phyloP scores from a whole-genome alignment of 805 yeast species.

The Pichia sporocuriosa region DNA sequence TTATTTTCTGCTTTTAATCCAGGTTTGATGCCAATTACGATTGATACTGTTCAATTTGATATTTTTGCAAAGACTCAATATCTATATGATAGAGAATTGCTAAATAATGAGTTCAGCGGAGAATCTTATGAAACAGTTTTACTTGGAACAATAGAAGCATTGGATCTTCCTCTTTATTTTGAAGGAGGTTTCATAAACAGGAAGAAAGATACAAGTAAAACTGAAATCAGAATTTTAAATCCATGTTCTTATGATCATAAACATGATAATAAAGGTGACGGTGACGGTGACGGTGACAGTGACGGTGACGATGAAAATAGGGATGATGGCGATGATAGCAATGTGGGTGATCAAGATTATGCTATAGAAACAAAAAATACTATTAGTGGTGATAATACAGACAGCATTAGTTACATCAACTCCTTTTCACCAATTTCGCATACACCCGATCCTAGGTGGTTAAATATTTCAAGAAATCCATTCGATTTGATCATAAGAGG shows the following conservation, averaged over 20 bases:
- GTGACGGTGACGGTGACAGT: conserved; percentile 8
- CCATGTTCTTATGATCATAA: conserved; percentile 50
- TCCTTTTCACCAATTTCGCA: conserved; percentile 4
- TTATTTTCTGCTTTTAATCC: conserved; percentile 80
- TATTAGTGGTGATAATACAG: not conserved
- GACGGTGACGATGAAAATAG: conserved; percentile 5
- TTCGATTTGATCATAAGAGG: conserved; percentile 85
- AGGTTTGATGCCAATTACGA: conserved; percentile 63
- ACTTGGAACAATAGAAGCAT: conserved; percentile 56
- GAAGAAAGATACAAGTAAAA: conserved; percentile 49
- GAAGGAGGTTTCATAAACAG: conserved; percentile 72
- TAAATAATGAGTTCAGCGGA: too few species aligned
- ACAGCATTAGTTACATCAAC: not conserved
- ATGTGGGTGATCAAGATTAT: conserved; percentile 9
- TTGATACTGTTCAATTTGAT: conserved; percentile 68
- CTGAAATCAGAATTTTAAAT: conserved; percentile 61
- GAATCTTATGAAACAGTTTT: conserved; percentile 47
- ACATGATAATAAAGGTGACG: conserved; percentile 7
- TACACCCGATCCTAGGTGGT: conserved; percentile 53
- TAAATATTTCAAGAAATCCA: conserved; percentile 63
- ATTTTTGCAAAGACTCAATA: conserved; percentile 72
- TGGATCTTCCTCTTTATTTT: conserved; percentile 71
- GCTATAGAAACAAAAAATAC: not conserved
- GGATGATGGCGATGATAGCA: conserved; percentile 4
- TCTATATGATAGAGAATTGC: conserved; percentile 17